Percentiles rank a stretch among this genome's conserved stretches.
phyloP scores from a whole-genome alignment of 106 monocot species.

The Acorus gramineus region DNA sequence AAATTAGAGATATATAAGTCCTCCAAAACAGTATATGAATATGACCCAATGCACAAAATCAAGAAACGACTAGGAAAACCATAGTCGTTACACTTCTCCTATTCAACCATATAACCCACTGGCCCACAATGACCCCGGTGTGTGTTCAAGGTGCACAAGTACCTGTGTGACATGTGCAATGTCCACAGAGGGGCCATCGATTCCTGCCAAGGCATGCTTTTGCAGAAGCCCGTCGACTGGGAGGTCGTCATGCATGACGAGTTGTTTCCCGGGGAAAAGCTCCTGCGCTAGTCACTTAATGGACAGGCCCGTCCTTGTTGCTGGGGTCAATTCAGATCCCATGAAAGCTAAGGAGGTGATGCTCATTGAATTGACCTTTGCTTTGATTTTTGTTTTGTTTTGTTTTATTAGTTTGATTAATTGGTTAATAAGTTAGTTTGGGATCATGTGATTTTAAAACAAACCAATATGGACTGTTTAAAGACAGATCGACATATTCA shows the following conservation, averaged over 20 bases:
- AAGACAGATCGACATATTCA: too few species aligned
- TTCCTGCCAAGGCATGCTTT: slow-evolving; percentile 53
- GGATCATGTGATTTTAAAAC: too few species aligned
- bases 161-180: slow-evolving; percentile 72
- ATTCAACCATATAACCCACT: background rate
- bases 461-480: too few species aligned
- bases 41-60: too few species aligned
- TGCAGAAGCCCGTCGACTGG: slow-evolving; percentile 54
- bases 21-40: too few species aligned
- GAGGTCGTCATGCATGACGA: slow-evolving; percentile 35
- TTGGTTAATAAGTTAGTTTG: background rate
- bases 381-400: background rate
- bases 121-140: background rate
- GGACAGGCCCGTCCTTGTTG: slow-evolving; percentile 53
- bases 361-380: background rate
- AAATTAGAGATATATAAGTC: too few species aligned
- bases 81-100: too few species aligned
- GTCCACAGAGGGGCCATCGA: slow-evolving; percentile 72
- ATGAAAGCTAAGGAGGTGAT: slow-evolving; percentile 65
- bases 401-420: background rate
- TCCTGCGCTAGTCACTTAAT: slow-evolving; percentile 75
- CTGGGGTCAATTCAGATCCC: slow-evolving; percentile 95
- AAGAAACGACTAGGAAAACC: too few species aligned
- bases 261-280: slow-evolving; percentile 78
- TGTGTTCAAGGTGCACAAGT: slow-evolving; percentile 47